phyloP scores from a whole-genome alignment of 192 early-diverging fungal species.

The Coemansia sp. region DNA sequence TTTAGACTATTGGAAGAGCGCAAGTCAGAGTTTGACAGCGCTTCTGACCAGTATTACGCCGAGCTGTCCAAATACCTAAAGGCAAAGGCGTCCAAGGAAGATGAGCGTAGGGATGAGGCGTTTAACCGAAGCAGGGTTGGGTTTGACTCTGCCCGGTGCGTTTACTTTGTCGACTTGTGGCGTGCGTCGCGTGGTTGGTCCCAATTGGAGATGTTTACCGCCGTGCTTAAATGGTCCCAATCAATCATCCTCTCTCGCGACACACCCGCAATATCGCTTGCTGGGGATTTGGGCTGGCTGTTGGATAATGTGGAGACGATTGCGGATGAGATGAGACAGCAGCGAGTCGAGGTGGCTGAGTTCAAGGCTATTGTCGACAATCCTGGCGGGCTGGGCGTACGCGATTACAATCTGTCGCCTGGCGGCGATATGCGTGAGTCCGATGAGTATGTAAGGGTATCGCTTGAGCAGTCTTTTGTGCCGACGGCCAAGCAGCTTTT shows the following conservation, averaged over 20 bases:
- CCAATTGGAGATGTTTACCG: slow-evolving; percentile 46
- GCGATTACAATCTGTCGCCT: slow-evolving; percentile 33
- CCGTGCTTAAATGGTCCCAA: slow-evolving; percentile 42
- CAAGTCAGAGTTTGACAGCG: slow-evolving; percentile 28
- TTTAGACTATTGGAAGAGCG: slow-evolving; percentile 42
- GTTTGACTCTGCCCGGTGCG: slow-evolving; percentile 42
- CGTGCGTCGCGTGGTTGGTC: slow-evolving; percentile 38
- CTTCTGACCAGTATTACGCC: slow-evolving; percentile 31
- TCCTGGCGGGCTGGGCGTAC: slow-evolving; percentile 34
- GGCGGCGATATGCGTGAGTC: slow-evolving; percentile 5
- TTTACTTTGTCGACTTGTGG: slow-evolving; percentile 50
- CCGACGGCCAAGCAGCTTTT: slow-evolving; percentile 7
- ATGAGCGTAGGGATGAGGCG: slow-evolving; percentile 27
- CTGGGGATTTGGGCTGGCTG: slow-evolving; percentile 10
- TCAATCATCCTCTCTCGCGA: slow-evolving; percentile 32
- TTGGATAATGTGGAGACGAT: slow-evolving; percentile 18
- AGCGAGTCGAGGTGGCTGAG: slow-evolving; percentile 40
- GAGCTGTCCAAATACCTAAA: slow-evolving; percentile 42
- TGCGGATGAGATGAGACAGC: slow-evolving; percentile 33
- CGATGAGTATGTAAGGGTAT: slow-evolving; percentile 44
- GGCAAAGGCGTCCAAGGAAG: slow-evolving; percentile 25
- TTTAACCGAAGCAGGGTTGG: slow-evolving; percentile 20
- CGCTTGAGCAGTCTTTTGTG: slow-evolving; percentile 25
- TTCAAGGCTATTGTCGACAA: slow-evolving; percentile 48
- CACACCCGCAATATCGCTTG: not conserved